Conservation (phyloP, 2,329 filamentous ascomycete species). For the Cucurbitaria berberidis region DNA sequence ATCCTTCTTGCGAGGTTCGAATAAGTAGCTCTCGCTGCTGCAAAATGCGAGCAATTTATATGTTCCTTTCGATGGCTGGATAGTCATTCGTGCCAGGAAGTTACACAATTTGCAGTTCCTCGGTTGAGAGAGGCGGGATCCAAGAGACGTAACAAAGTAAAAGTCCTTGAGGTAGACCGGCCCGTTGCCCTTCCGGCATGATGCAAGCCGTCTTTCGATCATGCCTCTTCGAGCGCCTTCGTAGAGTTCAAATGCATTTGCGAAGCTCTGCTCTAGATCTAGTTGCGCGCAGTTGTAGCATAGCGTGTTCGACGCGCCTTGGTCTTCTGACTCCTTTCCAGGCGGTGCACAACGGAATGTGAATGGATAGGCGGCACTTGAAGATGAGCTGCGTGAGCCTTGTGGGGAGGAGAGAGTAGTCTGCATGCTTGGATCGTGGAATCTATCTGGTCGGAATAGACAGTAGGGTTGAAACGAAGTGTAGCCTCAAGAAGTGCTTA, state of each 20-base stretch:
- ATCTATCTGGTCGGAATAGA: no score
- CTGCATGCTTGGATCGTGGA: no score
- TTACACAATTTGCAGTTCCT: not conserved
- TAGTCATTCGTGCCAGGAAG: not conserved
- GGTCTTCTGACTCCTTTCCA: not conserved
- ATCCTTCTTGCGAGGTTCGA: conserved; percentile 5
- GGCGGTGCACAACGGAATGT: conserved; percentile 2
- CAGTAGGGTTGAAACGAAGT: no score
- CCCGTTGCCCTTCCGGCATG: conserved; percentile 3
- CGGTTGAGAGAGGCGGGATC: not conserved
- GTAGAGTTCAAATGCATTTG: not conserved
- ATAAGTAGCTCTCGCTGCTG: conserved; percentile 4
- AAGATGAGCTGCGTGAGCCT: not conserved
- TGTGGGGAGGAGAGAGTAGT: not conserved
- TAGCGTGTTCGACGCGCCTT: not conserved
- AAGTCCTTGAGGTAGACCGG: conserved; percentile 3
- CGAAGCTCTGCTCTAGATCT: conserved; percentile 1
- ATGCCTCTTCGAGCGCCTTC: not conserved
- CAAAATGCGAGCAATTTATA: conserved; percentile 1
- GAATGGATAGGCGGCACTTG: not conserved
- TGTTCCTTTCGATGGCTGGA: not conserved
- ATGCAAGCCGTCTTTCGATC: not conserved
- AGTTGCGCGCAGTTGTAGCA: not conserved
- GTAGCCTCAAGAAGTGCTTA: no score
- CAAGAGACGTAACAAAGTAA: conserved; percentile 4